Evolutionary conservation across 2,329 filamentous ascomycete species (phyloP).

Genomic region (Sarocladiaceae sp.): DNA sequence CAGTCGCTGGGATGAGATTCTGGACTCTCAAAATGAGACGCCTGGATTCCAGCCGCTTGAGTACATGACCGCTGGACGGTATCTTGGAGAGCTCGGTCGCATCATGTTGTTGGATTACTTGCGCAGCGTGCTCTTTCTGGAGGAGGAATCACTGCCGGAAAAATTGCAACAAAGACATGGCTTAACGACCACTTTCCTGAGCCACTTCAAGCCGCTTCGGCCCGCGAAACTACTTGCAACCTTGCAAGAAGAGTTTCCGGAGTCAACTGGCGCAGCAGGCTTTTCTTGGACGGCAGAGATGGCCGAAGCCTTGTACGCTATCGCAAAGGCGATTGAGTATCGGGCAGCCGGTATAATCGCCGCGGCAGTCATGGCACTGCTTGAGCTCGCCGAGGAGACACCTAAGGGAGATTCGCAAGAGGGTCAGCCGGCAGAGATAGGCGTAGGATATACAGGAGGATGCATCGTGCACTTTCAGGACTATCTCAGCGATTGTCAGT

Average conservation of each 20-base stretch:
- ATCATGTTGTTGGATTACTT: slow-evolving; percentile 66
- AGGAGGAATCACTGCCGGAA: slow-evolving; percentile 45
- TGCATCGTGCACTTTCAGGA: slow-evolving; percentile 78
- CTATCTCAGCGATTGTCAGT: slow-evolving; percentile 66
- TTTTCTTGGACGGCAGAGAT: slow-evolving; percentile 61
- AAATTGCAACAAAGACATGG: slow-evolving; percentile 55
- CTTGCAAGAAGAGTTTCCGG: slow-evolving; percentile 51
- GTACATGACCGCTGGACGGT: slow-evolving; percentile 78
- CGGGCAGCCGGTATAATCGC: slow-evolving; percentile 72
- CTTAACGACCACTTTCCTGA: slow-evolving; percentile 69
- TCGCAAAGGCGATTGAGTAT: slow-evolving; percentile 66
- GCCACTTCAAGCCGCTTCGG: slow-evolving; percentile 58
- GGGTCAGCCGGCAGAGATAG: slow-evolving; percentile 43
- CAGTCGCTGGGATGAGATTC: slow-evolving; percentile 64
- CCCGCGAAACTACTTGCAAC: slow-evolving; percentile 37
- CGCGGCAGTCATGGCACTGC: slow-evolving; percentile 65
- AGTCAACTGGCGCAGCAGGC: slow-evolving; percentile 30
- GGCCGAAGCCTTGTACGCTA: slow-evolving; percentile 57
- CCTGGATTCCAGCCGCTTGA: slow-evolving; percentile 80
- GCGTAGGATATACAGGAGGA: slow-evolving; percentile 75
- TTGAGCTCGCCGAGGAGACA: slow-evolving; percentile 67
- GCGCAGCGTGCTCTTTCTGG: slow-evolving; percentile 35
- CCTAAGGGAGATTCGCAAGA: slow-evolving; percentile 25
- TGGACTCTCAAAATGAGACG: slow-evolving; percentile 63
- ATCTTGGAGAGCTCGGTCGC: slow-evolving; percentile 72